These are phyloP conservation scores for Clonostachys sp. DNA, from an alignment of 2,329 filamentous ascomycete species.

Conservation along the genomic window DNA sequence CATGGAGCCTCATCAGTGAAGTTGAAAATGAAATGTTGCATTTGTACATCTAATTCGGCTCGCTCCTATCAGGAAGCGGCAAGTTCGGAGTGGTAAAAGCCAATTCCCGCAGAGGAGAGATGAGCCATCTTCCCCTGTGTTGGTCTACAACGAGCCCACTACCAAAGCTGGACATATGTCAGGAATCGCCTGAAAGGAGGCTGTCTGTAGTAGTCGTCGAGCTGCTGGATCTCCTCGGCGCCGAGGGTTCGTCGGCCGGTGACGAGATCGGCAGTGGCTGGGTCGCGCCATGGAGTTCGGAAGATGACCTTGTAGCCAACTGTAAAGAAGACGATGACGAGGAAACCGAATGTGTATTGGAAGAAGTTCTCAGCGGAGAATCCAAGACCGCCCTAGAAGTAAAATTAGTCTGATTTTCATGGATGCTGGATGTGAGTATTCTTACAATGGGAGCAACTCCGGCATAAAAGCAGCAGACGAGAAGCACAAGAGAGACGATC, in stretches of 20 bases:
- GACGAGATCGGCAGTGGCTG: not conserved
- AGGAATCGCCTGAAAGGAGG: not conserved
- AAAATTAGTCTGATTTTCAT: no score
- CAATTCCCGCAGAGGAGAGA: no score
- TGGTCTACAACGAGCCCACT: not conserved
- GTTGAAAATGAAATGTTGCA: no score
- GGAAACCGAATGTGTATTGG: not conserved
- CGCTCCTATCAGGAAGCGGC: no score
- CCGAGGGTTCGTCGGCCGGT: not conserved
- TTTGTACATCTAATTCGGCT: no score
- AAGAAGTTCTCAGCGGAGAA: not conserved
- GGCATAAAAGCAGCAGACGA: not conserved
- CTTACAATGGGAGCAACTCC: not conserved
- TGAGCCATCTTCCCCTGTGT: no score
- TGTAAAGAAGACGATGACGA: not conserved
- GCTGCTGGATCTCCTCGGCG: not conserved
- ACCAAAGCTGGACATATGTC: not conserved
- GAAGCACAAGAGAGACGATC: not conserved
- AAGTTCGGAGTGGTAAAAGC: no score
- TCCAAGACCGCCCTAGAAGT: no score
- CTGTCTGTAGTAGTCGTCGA: not conserved
- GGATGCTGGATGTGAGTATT: not conserved
- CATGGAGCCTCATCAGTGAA: no score
- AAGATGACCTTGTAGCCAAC: not conserved
- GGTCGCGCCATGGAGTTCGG: slow-evolving; percentile 1